phyloP scores from a whole-genome alignment of 257 asterid species.

The Sherardia arvensis region DNA sequence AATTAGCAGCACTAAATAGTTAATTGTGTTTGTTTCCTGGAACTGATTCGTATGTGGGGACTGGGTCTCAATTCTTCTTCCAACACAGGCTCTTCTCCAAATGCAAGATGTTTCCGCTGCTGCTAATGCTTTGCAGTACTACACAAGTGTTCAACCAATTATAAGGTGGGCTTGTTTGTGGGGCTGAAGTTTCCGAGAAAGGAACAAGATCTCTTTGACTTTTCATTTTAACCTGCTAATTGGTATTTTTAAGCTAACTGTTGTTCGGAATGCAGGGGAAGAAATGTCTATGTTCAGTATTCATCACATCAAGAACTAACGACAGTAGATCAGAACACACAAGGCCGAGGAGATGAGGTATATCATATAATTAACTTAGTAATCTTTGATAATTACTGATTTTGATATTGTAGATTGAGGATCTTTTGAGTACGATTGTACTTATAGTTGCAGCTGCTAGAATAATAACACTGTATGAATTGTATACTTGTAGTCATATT shows the following conservation, averaged over 20 bases:
- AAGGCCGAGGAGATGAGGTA: conserved; percentile 95
- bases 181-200: background rate
- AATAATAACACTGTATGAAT: background rate
- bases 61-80: background rate
- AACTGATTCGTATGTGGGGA: background rate
- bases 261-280: conserved; percentile 48
- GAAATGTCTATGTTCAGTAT: conserved; percentile 91
- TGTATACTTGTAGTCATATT: background rate
- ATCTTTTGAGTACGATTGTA: background rate
- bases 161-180: conserved; percentile 40
- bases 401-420: background rate
- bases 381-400: background rate
- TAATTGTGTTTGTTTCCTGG: background rate
- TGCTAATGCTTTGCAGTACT: conserved; percentile 77
- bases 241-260: conserved; percentile 5
- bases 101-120: conserved; percentile 96
- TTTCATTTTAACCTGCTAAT: background rate
- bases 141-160: conserved; percentile 79
- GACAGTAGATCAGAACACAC: conserved; percentile 81
- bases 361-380: background rate
- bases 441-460: background rate
- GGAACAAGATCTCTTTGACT: background rate
- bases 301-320: conserved; percentile 98
- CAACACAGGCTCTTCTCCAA: conserved; percentile 84
- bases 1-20: background rate